Base-by-base conservation (phyloP, 257 asterid species). In the Gentiana macrophylla region DNA sequence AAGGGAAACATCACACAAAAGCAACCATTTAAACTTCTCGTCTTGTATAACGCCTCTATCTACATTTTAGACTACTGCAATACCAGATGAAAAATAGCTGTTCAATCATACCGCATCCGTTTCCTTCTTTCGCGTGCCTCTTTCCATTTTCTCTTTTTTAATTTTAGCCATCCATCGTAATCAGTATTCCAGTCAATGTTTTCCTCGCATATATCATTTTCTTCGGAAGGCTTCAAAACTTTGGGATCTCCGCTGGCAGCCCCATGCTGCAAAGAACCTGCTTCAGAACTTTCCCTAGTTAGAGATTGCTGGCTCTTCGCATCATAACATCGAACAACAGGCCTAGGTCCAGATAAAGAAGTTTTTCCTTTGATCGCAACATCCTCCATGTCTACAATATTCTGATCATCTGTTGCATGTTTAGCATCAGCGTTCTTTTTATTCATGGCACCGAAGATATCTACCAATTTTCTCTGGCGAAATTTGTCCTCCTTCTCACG, bases 401-500 rank as follows among this genome's bases (percentile, higher is more conserved):
- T 78, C 68, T 65, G 79, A 65, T 67, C 79, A 58, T 77, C 77
- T 49, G 60, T 60, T 67, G 63, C 50, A 56, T 67, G 79, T 69
- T 43, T 66, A 56, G 59, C 69, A 53, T 49, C 74, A 41, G 66
- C 68, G 67, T 68, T 78, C 66, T 67, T 82, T 59, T 56, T 79
- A 65, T 67, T 72, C 72, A 61, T 63, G n/a, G 68, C 70, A 59
- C n/a, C 68, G 77, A 91, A 91, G 15, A 91, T 80, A 79, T 91
- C 98, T 70, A 72, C 83, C 81, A 92, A 69, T 61, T 92, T 92
- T 62, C 83, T 70, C 64, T 92, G 98, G 63, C 98, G n/a, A 75
- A 81, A 88, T 74, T 83, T 92, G 73, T 92, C 98, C 54, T 87
- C 98, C 65, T 92, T 91, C 72, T 92, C 98, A 63, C 95, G 96